A percentile compares a stretch with the other conserved stretches of the same genome.
Evolutionary conservation across 208 protist genomes (phyloP).

Genomic region (Porcisia deanei): DNA sequence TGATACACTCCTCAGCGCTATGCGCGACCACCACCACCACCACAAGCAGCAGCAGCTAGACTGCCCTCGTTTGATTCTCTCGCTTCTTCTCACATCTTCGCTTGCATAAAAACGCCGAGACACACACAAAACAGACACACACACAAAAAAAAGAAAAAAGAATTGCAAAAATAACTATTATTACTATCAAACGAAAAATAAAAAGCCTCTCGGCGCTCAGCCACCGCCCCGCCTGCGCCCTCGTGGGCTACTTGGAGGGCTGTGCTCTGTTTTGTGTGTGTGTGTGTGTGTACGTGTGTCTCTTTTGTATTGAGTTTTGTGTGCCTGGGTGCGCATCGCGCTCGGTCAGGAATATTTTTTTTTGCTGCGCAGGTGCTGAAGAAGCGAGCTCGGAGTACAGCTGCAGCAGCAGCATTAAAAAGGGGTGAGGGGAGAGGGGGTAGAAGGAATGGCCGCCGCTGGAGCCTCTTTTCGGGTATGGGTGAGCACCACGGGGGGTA

Average conservation of each 20-base stretch:
- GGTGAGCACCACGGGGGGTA: neutral
- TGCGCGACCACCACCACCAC: neutral
- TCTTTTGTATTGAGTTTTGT: neutral
- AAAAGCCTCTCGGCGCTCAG: no score
- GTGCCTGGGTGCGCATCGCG: neutral
- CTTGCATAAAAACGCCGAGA: neutral
- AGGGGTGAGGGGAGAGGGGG: no score
- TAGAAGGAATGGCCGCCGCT: neutral
- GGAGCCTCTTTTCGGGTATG: neutral
- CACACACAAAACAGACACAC: neutral
- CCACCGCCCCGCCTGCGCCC: neutral
- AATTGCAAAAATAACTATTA: neutral
- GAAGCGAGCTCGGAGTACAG: neutral
- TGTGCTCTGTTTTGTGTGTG: neutral
- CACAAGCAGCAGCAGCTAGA: neutral
- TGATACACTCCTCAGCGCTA: neutral
- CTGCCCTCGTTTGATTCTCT: neutral
- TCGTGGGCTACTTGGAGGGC: neutral
- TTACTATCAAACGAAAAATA: neutral
- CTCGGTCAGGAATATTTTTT: neutral
- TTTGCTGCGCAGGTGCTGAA: neutral
- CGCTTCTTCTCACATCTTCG: neutral
- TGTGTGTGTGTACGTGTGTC: constrained; percentile 4
- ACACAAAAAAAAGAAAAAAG: no score
- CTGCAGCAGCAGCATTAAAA: neutral